Evolutionary conservation across 2,329 filamentous ascomycete species (phyloP), one percentile per base, ranked within the genome.

Genomic region (Colletotrichum sp.): DNA sequence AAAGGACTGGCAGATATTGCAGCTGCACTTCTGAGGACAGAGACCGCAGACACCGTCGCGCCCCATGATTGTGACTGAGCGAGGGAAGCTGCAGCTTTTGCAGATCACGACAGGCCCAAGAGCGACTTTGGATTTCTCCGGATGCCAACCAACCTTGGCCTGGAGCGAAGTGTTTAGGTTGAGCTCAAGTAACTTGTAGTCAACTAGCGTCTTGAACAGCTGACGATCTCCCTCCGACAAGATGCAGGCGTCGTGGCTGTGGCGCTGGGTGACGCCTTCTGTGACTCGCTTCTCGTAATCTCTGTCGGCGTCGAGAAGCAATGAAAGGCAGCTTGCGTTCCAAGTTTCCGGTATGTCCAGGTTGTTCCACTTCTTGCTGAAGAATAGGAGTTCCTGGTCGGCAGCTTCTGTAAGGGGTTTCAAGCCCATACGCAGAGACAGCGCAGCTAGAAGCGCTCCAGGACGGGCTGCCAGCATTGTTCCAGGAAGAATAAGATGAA

Each of bases 51-150:
- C 65, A 2, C 82, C 81, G 10, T 81, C 77, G 1, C 75, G 26
- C 1, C 81, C 83, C 88, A 90, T 90, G 13, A 89, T 81, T 8
- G 88, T 89, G 21, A 90, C 87, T 0, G 88, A 90, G 7, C 88
- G 84, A 10, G 88, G 86, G 70, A 85, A 84, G 21, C 84, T 78
- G 79, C 88, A 90, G 16, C 61, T 73, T 36, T 79, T 82, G 79
- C 88, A 90, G 4, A 82, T 76, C 4, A 83, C 83, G 0, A 87
- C 71, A 0, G 87, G 86, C 2, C 88, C 88, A n/a, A 89, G 77
- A 0, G 84, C 80, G 1, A 83, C 81, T 73, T 82, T 83, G 16
- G 81, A 83, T 82, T 89, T 90, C 2, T 85, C 75, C 4, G 88
- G 88, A 1, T 79, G 84, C 87, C 87, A 90, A 15, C 86, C 84